Evolutionary conservation across 73 alveolate species (phyloP), one percentile per base, ranked within the genome.

Genomic region (Paramecium biaurelia): DNA sequence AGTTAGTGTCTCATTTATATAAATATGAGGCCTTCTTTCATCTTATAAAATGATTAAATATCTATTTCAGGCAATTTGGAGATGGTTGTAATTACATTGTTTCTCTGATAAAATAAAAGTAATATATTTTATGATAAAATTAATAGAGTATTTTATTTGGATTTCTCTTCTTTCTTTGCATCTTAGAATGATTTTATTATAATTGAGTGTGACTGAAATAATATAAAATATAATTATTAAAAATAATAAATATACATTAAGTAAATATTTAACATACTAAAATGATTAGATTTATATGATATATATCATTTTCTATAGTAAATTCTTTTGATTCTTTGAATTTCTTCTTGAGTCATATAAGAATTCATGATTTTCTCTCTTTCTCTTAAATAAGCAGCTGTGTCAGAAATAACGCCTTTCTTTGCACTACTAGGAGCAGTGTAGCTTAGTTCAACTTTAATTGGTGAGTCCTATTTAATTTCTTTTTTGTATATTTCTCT

Each of bases 381-480:
- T 79, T 79, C 90, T 79, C 76, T 79, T 42, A 79, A 42, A 24
- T 79, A 79, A 23, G 45, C 70, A 24, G 74, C 45, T 20, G 90
- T 41, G 56, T 79, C 56, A 9, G 90, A 42, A 20, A 79, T 18
- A 11, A 79, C 90, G 5, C 43, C 63, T 23, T 14, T 79, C 12
- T 79, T 79, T 12, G 53, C 37, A 42, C 32, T 79, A 18, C 9
- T 53, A 3, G 45, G 47, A 10, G 43, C 56, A 21, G 70, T 45
- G 3, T 30, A 47, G 47, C 41, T 41, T 18, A 42, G 53, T 79
- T 43, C 90, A 9, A 47, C 90, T 79, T 12, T 79, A 3, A 43
- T 79, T 2, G 57, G 59, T 4, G 87, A 37, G 12, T 74, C 56
- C 14, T 28, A 14, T 79, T 47, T 43, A 9, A 2, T 45, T 15